Conservation (phyloP, 345 rosid species). For the Rhodomyrtus tomentosa region DNA sequence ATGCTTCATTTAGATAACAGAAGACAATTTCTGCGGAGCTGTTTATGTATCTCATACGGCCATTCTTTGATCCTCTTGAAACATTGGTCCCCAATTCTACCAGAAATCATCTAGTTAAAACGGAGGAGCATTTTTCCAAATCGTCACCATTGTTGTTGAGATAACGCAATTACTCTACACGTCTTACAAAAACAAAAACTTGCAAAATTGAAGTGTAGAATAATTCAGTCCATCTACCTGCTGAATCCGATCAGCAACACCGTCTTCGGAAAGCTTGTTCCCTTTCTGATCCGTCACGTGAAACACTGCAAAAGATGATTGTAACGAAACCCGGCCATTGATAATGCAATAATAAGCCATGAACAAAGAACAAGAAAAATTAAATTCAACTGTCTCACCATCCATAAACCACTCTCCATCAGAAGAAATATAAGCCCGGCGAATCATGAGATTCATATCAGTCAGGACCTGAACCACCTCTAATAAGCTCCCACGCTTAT, state of each 20-base stretch:
- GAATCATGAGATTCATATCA: constrained; percentile 54
- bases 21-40: neutral
- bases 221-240: constrained; percentile 40
- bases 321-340: neutral
- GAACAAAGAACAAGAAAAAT: neutral
- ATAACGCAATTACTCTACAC: neutral
- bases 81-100: neutral
- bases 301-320: constrained; percentile 33
- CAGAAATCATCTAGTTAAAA: neutral
- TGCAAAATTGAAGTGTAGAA: neutral
- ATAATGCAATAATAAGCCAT: constrained; percentile 2
- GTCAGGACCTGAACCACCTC: constrained; percentile 82
- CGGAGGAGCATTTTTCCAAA: neutral
- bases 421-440: constrained; percentile 78
- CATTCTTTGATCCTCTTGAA: neutral
- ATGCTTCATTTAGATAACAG: neutral
- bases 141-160: neutral
- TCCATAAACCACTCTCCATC: constrained; percentile 93
- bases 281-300: constrained; percentile 69
- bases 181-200: neutral
- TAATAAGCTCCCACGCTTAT: constrained; percentile 64
- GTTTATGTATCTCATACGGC: neutral
- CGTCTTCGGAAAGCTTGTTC: constrained; percentile 49
- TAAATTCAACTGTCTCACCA: constrained; percentile 29
- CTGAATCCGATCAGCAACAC: constrained; percentile 56